Conservation (phyloP, 441 rosid genomes). For the Populus tomentosa region DNA sequence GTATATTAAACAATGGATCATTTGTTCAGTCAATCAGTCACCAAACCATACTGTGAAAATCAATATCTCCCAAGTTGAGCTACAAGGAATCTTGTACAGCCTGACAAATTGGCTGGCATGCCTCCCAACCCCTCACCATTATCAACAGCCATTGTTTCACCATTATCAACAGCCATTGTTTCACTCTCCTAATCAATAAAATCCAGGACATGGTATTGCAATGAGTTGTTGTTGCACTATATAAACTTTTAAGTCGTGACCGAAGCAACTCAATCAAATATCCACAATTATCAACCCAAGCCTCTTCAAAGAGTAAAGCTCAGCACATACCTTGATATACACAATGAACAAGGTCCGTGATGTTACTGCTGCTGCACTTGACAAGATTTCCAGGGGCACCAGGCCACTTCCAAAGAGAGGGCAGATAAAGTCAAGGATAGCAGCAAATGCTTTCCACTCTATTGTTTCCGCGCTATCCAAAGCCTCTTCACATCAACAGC, state of each 20-base stretch:
- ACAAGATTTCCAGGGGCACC: slow-evolving; percentile 17
- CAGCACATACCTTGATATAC: slow-evolving; percentile 26
- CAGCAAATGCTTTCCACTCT: slow-evolving; percentile 50
- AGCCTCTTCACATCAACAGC: slow-evolving; percentile 28
- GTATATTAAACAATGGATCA: neutral
- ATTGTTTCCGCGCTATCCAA: slow-evolving; percentile 41
- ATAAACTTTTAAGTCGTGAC: slow-evolving; percentile 13
- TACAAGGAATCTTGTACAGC: slow-evolving; percentile 36
- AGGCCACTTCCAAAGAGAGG: slow-evolving; percentile 57
- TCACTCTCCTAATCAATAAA: neutral
- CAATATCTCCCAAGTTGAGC: slow-evolving; percentile 25
- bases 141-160: slow-evolving; percentile 3
- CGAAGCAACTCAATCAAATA: slow-evolving; percentile 9
- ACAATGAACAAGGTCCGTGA: slow-evolving; percentile 31
- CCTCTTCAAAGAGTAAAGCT: neutral
- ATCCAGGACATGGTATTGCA: slow-evolving; percentile 1
- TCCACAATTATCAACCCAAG: slow-evolving; percentile 10
- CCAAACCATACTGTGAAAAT: slow-evolving; percentile 20
- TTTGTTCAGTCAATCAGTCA: neutral
- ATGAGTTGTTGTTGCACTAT: slow-evolving; percentile 14
- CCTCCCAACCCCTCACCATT: slow-evolving; percentile 23
- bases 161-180: neutral
- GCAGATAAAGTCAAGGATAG: slow-evolving; percentile 57
- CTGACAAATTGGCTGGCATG: slow-evolving; percentile 40
- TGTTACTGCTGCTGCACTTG: slow-evolving; percentile 16